phyloP scores from a whole-genome alignment of 1,284 basidiomycete genomes.

The Apiotrichum porosum region DNA sequence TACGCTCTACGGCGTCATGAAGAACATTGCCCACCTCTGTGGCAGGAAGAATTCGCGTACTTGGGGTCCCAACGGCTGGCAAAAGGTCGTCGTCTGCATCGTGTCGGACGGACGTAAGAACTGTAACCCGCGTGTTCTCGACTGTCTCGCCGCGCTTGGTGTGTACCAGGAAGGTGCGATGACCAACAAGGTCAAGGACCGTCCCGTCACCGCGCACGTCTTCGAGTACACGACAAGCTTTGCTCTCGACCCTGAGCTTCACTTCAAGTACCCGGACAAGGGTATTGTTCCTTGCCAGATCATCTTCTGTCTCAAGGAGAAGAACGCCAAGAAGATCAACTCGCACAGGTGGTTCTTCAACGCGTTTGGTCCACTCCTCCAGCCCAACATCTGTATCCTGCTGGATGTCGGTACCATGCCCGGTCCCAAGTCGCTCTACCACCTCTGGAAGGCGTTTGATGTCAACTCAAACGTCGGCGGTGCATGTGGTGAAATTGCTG shows the following conservation, averaged over 20 bases:
- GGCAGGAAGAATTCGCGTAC: slow-evolving; percentile 88
- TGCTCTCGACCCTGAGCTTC: slow-evolving; percentile 77
- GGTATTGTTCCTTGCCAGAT: slow-evolving; percentile 87
- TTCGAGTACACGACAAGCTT: slow-evolving; percentile 91
- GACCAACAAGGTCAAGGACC: slow-evolving; percentile 82
- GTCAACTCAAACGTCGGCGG: slow-evolving; percentile 87
- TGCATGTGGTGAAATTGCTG: slow-evolving; percentile 91
- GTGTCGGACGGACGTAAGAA: slow-evolving; percentile 91
- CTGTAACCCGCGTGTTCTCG: slow-evolving; percentile 86
- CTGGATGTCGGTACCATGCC: slow-evolving; percentile 92
- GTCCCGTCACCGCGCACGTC: slow-evolving; percentile 84
- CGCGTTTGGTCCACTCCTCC: slow-evolving; percentile 59
- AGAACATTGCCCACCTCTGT: slow-evolving; percentile 81
- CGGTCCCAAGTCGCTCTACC: slow-evolving; percentile 70
- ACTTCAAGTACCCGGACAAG: slow-evolving; percentile 92
- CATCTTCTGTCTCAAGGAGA: slow-evolving; percentile 68
- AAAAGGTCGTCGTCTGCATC: slow-evolving; percentile 95
- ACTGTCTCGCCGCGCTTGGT: slow-evolving; percentile 61
- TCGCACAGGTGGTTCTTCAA: slow-evolving; percentile 96
- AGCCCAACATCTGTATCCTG: slow-evolving; percentile 56
- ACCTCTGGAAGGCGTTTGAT: slow-evolving; percentile 92
- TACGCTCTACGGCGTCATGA: slow-evolving; percentile 94
- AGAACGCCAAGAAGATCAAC: slow-evolving; percentile 96
- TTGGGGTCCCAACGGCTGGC: slow-evolving; percentile 96
- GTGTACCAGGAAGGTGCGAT: slow-evolving; percentile 66